A percentile compares a stretch with the other conserved stretches of the same genome.
phyloP scores from a whole-genome alignment of 495 filamentous ascomycete species.

The Neurospora sp. region DNA sequence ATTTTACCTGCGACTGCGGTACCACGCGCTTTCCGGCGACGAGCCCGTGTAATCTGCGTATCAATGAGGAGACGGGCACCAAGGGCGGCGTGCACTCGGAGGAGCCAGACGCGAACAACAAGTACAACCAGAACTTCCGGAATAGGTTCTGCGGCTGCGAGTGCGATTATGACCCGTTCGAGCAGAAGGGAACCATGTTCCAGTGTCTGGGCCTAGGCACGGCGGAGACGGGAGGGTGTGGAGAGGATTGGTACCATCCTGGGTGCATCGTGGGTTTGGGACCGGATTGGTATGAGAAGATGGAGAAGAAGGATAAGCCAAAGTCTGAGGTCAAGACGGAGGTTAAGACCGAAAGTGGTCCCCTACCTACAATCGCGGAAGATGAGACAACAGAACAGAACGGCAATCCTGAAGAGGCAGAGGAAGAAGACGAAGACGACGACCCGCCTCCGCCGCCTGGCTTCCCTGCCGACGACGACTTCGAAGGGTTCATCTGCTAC shows the following conservation, averaged over 20 bases:
- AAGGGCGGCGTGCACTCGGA: constrained; percentile 72
- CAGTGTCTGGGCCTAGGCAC: constrained; percentile 86
- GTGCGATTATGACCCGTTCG: constrained; percentile 71
- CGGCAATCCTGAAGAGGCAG: constrained; percentile 8
- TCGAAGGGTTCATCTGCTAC: constrained; percentile 85
- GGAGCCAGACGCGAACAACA: constrained; percentile 59
- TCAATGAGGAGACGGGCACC: constrained; percentile 59
- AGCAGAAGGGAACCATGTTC: constrained; percentile 98
- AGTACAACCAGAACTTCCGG: constrained; percentile 89
- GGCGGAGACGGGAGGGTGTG: constrained; percentile 74
- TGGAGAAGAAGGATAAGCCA: constrained; percentile 30
- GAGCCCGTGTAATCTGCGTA: constrained; percentile 65
- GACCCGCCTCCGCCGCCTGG: constrained; percentile 60
- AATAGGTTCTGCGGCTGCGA: constrained; percentile 89
- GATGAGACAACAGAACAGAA: constrained; percentile 17
- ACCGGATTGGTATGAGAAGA: constrained; percentile 44
- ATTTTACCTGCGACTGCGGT: constrained; percentile 95
- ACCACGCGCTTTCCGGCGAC: constrained; percentile 65
- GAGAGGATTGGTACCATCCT: constrained; percentile 99
- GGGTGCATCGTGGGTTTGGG: constrained; percentile 80
- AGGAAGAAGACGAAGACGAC: constrained; percentile 33
- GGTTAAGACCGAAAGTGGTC: neutral
- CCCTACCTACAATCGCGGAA: constrained; percentile 32
- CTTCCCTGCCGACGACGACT: constrained; percentile 81
- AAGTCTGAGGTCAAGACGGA: constrained; percentile 6